phyloP scores from a whole-genome alignment of 2,329 filamentous ascomycete genomes.

The Oidium heveae region DNA sequence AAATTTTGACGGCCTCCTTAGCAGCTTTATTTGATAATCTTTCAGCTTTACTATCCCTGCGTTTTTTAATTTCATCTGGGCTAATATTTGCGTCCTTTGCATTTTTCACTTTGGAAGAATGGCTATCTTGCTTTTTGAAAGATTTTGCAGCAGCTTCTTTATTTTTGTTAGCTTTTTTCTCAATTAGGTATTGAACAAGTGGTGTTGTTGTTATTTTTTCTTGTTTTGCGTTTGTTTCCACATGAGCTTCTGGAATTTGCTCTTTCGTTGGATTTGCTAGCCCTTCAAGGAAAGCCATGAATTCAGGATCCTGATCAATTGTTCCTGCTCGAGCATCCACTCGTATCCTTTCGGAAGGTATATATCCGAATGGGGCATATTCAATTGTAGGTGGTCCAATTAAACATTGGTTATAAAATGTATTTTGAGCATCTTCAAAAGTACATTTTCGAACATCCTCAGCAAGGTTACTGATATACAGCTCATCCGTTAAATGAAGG shows the following conservation, averaged over 20 bases:
- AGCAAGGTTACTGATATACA: constrained; percentile 40
- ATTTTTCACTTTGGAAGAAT: constrained; percentile 25
- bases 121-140: constrained; percentile 22
- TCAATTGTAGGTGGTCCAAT: constrained; percentile 60
- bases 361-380: constrained; percentile 60
- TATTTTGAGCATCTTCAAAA: constrained; percentile 66
- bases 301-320: constrained; percentile 90
- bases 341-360: constrained; percentile 48
- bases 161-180: constrained; percentile 61
- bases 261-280: constrained; percentile 46
- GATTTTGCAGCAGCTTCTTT: constrained; percentile 31
- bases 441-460: constrained; percentile 40
- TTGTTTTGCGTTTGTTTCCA: constrained; percentile 6
- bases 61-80: constrained; percentile 24
- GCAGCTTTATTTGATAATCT: constrained; percentile 36
- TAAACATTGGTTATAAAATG: constrained; percentile 43
- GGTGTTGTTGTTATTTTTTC: constrained; percentile 60
- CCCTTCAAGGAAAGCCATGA: constrained; percentile 74
- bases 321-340: constrained; percentile 73
- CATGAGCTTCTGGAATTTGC: constrained; percentile 18
- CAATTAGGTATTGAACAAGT: constrained; percentile 66
- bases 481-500: constrained; percentile 50
- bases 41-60: constrained; percentile 37
- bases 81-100: constrained; percentile 22
- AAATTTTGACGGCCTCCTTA: constrained; percentile 35